A percentile compares a stretch with the other conserved stretches of the same genome.
Conservation (phyloP, 805 yeast species). For the Schwanniomyces sp. region DNA sequence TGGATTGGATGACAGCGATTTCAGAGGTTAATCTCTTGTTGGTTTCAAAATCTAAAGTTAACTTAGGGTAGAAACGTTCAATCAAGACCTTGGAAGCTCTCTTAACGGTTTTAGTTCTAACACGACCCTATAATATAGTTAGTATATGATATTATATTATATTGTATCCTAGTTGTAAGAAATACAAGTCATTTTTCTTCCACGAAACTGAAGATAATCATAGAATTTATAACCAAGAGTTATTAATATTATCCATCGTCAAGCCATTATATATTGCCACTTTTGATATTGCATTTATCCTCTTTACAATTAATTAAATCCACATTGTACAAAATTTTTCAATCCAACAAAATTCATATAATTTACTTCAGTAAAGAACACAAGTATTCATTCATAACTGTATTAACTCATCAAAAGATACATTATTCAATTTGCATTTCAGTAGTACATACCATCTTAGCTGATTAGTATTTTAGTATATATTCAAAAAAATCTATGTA, state of each 20-base stretch:
- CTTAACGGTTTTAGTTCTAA: slow-evolving; percentile 99
- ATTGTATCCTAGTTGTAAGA: background rate
- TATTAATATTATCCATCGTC: no score
- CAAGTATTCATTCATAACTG: background rate
- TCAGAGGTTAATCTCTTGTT: slow-evolving; percentile 99
- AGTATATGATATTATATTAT: slow-evolving; percentile 14
- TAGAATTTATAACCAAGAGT: no score
- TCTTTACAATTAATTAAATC: slow-evolving; percentile 1
- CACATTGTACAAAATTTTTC: slow-evolving; percentile 4
- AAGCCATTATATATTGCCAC: background rate
- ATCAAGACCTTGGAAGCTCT: slow-evolving; percentile 99
- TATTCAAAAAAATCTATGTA: slow-evolving; percentile 4
- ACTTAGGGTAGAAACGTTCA: slow-evolving; percentile 99
- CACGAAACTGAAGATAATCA: no score
- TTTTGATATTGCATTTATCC: background rate
- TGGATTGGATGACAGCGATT: slow-evolving; percentile 98
- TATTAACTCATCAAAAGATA: background rate
- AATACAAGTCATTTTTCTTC: background rate
- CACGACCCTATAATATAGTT: slow-evolving; percentile 82
- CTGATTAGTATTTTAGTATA: slow-evolving; percentile 21
- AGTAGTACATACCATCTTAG: slow-evolving; percentile 33
- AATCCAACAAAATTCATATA: slow-evolving; percentile 16
- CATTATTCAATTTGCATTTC: background rate
- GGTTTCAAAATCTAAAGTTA: slow-evolving; percentile 98
- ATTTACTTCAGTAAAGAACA: background rate